Evolutionary conservation across 768 basidiomycete species (phyloP), one percentile per base, ranked within the genome.

Genomic region (Russula ochroleuca): DNA sequence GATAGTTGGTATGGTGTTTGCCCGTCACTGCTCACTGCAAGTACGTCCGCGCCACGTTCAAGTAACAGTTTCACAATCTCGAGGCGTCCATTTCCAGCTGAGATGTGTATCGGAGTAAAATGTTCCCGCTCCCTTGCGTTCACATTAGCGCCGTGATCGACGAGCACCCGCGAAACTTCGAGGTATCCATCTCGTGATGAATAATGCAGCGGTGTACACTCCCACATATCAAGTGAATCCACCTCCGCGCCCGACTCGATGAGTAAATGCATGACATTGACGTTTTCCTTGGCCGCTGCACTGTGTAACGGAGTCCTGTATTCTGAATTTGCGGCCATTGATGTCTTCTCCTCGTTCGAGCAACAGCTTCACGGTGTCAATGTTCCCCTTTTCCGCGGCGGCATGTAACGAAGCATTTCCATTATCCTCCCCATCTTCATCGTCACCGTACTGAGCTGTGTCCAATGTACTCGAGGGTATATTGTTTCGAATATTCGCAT

Each of bases 91-190:
- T 28, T 2, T 2, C 5, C 28, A 2, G 28, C 28, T 13, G 61
- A n/a, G n/a, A 57, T 19, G 23, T 51, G 48, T 3, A 63, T 14
- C 17, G 62, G 31, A 21, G 62, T 63, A 40, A 31, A 41, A 7
- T 25, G 13, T 4, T 63, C 17, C 28, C 9, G 19, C 6, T 25
- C 19, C 40, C 33, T 50, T 14, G 53, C 54, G 21, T 57, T 57
- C 47, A 57, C 49, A 33, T 57, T 28, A 15, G 62, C 62, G 3
- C 48, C 49, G 2, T 35, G 15, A n/a, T 51, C 56, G 10, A 63
- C 9, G 2, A 57, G 21, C 21, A 37, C 23, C 9, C 23, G 48
- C 19, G 13, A 38, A 28, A 50, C 25, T 28, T 57, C 40, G 41
- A 51, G n/a, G 17, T 52, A 48, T 25, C 56, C 62, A 0, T 10